phyloP scores from a whole-genome alignment of 352 stramenopile genomes.

The Hyaloperonospora arabidopsidis region DNA sequence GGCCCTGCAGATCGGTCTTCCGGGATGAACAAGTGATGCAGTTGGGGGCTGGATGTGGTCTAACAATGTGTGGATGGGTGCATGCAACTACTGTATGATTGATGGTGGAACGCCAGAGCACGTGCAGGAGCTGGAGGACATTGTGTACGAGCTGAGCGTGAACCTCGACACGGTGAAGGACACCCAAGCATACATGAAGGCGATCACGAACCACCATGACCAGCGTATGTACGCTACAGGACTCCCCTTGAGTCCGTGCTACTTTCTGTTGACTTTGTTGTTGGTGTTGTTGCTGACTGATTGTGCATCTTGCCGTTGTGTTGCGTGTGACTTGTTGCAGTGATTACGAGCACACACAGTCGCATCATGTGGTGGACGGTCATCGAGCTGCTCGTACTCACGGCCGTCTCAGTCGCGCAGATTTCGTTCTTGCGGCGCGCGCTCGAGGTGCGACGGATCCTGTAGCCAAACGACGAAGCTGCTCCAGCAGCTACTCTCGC shows the following conservation, averaged over 20 bases:
- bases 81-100: not conserved
- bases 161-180: conserved; percentile 84
- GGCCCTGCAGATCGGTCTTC: too few species aligned
- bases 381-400: conserved; percentile 65
- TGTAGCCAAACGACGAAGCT: conserved; percentile 30
- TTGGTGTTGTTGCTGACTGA: not conserved
- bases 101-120: conserved; percentile 40
- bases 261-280: not conserved
- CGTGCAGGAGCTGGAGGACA: conserved; percentile 79
- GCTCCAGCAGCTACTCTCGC: too few species aligned
- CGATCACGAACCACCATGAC: conserved; percentile 73
- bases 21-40: too few species aligned
- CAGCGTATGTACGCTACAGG: conserved; percentile 32
- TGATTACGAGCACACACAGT: conserved; percentile 79
- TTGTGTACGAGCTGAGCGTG: conserved; percentile 82
- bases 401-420: conserved; percentile 66
- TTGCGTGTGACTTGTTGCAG: conserved; percentile 26
- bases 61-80: not conserved
- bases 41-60: not conserved
- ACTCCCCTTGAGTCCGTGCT: too few species aligned
- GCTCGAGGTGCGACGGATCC: conserved; percentile 74
- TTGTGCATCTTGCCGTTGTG: not conserved
- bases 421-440: conserved; percentile 78
- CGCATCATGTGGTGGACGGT: conserved; percentile 79
- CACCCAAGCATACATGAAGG: conserved; percentile 82